Evolutionary conservation across 2,329 filamentous ascomycete genomes (phyloP).

Genomic region (Aspergillus sp.): DNA sequence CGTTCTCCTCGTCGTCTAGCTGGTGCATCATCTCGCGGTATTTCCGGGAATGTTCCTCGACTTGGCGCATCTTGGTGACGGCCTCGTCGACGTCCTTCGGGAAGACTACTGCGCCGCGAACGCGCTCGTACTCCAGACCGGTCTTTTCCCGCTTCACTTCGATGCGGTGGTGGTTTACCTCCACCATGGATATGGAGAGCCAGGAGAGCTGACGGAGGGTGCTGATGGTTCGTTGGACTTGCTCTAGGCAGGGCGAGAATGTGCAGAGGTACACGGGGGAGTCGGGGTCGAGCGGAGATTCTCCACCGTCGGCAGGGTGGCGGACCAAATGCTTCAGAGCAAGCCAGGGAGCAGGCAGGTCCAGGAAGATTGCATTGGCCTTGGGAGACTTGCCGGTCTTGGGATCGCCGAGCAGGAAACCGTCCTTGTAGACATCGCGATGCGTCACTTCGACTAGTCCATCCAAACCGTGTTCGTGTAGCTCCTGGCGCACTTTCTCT

Average conservation of each 20-base stretch:
- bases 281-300: constrained; percentile 67
- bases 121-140: constrained; percentile 68
- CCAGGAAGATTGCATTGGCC: constrained; percentile 52
- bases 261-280: constrained; percentile 79
- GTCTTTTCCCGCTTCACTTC: constrained; percentile 81
- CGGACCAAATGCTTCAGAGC: constrained; percentile 51
- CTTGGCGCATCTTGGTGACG: constrained; percentile 68
- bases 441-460: constrained; percentile 49
- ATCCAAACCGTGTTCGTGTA: constrained; percentile 47
- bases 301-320: constrained; percentile 30
- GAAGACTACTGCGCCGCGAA: constrained; percentile 66
- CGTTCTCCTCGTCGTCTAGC: constrained; percentile 21
- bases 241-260: constrained; percentile 96
- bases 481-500: constrained; percentile 44
- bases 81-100: constrained; percentile 75
- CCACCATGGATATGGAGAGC: constrained; percentile 92
- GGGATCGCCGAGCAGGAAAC: constrained; percentile 44
- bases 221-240: constrained; percentile 83
- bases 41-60: constrained; percentile 68
- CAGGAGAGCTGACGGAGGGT: constrained; percentile 79
- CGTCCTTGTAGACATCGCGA: constrained; percentile 53
- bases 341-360: constrained; percentile 54
- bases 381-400: constrained; percentile 42
- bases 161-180: constrained; percentile 76
- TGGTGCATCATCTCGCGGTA: constrained; percentile 55